Evolutionary conservation across 2,329 filamentous ascomycete genomes (phyloP).

Genomic region (Tolypocladium guangdongense): DNA sequence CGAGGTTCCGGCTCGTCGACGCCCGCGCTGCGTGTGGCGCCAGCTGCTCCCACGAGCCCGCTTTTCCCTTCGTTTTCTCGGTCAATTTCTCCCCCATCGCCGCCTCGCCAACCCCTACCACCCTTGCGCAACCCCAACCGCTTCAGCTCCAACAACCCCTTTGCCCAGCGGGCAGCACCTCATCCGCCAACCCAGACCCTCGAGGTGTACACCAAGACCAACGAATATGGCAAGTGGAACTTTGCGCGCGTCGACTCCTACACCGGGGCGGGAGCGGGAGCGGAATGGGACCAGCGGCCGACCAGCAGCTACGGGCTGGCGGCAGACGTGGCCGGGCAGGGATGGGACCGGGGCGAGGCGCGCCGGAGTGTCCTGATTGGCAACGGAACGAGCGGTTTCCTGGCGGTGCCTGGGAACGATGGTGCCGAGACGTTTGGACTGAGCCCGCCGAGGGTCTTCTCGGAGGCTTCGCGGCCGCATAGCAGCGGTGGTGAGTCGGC

Average conservation of each 20-base stretch:
- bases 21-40: constrained; percentile 6
- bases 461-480: constrained; percentile 17
- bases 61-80: constrained; percentile 7
- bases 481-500: constrained; percentile 21
- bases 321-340: constrained; percentile 35
- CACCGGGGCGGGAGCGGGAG: constrained; percentile 12
- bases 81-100: constrained; percentile 4
- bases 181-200: constrained; percentile 38
- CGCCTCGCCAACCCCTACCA: constrained; percentile 15
- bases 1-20: constrained; percentile 21
- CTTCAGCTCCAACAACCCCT: constrained; percentile 52
- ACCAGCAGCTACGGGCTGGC: constrained; percentile 47
- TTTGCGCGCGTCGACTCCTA: constrained; percentile 37
- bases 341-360: constrained; percentile 41
- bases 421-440: not conserved
- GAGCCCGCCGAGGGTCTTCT: constrained; percentile 5
- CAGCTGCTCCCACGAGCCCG: constrained; percentile 9
- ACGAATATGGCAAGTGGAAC: constrained; percentile 48
- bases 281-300: constrained; percentile 24
- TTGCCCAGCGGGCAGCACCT: constrained; percentile 27
- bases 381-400: constrained; percentile 39
- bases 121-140: constrained; percentile 21
- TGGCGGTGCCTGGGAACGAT: constrained; percentile 33
- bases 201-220: constrained; percentile 49
- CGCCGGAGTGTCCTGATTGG: constrained; percentile 44